phyloP scores from a whole-genome alignment of 306 rosid genomes.

The Pachyrhizus erosus region DNA sequence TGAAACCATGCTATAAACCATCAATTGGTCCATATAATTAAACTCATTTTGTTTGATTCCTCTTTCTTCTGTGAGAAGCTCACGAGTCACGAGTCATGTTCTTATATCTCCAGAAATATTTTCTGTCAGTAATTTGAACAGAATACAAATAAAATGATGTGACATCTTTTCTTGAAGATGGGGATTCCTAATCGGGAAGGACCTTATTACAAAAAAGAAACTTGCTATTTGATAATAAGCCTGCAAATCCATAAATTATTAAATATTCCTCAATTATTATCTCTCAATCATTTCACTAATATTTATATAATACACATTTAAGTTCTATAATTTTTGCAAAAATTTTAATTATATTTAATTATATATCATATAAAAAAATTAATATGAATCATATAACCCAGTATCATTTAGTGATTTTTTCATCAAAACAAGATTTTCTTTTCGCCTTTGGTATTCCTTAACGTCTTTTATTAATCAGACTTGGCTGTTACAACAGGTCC shows the following conservation, averaged over 20 bases:
- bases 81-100: conserved; percentile 39
- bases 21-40: background rate
- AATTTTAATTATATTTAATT: no score
- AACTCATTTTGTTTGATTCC: conserved; percentile 35
- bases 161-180: background rate
- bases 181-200: background rate
- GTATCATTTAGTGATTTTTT: no score
- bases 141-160: background rate
- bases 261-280: no score
- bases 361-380: no score
- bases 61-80: background rate
- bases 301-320: no score
- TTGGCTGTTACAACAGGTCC: background rate
- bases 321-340: no score
- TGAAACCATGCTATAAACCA: background rate
- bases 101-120: conserved; percentile 26
- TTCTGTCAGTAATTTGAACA: background rate
- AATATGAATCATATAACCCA: no score
- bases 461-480: background rate
- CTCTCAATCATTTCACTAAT: no score
- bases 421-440: background rate
- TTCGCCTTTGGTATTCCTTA: background rate
- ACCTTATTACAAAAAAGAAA: background rate
- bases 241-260: background rate
- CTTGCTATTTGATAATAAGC: background rate